Evolutionary conservation across 2,329 filamentous ascomycete species (phyloP).

Genomic region (Balansia obtecta): DNA sequence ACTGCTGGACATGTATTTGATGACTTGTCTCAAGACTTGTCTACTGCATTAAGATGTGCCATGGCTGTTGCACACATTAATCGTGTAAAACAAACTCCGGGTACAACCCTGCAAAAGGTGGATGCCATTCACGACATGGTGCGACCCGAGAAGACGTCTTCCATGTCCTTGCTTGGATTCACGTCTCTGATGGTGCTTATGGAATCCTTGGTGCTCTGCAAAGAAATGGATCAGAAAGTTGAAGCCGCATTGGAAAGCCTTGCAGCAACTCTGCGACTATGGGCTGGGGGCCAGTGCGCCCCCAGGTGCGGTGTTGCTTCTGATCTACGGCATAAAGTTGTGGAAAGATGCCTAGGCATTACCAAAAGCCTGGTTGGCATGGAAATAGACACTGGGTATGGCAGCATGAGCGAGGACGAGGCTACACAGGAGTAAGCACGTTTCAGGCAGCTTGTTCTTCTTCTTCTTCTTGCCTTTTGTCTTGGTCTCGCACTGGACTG

Average conservation of each 20-base stretch:
- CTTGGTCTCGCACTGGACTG: not conserved
- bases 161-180: conserved; percentile 46
- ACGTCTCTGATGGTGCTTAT: conserved; percentile 47
- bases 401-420: conserved; percentile 40
- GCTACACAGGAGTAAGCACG: conserved; percentile 11
- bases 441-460: not conserved
- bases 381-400: conserved; percentile 48
- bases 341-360: conserved; percentile 42
- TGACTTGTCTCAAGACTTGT: conserved; percentile 36
- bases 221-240: conserved; percentile 33
- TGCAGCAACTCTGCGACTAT: conserved; percentile 44
- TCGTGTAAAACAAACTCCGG: conserved; percentile 23
- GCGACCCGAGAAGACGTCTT: conserved; percentile 26
- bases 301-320: conserved; percentile 38
- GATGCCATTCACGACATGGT: conserved; percentile 37
- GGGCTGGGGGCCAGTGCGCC: conserved; percentile 43
- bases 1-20: conserved; percentile 32
- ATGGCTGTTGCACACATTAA: conserved; percentile 48
- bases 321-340: conserved; percentile 38
- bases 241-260: conserved; percentile 40
- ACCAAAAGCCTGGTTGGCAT: conserved; percentile 47
- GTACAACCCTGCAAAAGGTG: conserved; percentile 28
- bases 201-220: conserved; percentile 36
- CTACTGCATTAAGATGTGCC: conserved; percentile 45
- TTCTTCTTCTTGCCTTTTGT: not conserved